Evolutionary conservation across 768 basidiomycete species (phyloP).

Genomic region (Lactifluus rugatus): DNA sequence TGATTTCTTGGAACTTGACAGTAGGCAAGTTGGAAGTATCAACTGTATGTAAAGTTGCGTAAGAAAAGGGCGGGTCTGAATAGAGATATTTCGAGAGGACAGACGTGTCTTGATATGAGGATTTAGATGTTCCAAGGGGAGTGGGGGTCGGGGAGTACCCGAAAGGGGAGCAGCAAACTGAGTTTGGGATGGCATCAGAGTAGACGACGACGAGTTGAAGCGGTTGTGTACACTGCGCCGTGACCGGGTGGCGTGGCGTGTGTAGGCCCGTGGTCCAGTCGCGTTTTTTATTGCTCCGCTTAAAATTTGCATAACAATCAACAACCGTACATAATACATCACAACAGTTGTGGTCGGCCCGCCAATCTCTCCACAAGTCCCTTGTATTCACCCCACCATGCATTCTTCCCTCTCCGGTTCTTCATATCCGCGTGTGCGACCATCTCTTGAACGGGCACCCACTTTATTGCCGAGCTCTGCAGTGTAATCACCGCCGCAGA

Average conservation of each 20-base stretch:
- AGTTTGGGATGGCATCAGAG: conserved; percentile 17
- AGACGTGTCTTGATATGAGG: conserved; percentile 24
- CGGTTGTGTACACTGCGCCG: neutral
- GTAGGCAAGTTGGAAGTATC: conserved; percentile 44
- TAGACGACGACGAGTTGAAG: conserved; percentile 1
- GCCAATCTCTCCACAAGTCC: conserved; percentile 66
- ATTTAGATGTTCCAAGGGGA: conserved; percentile 21
- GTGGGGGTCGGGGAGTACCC: conserved; percentile 17
- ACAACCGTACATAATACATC: neutral
- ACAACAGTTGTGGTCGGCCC: conserved; percentile 49
- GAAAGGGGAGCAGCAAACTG: conserved; percentile 11
- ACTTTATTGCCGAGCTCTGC: conserved; percentile 67
- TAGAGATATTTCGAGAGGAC: conserved; percentile 8
- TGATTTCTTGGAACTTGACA: conserved; percentile 89
- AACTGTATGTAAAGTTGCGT: conserved; percentile 23
- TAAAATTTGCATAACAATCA: neutral
- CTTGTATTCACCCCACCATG: conserved; percentile 71
- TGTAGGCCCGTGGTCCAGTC: neutral
- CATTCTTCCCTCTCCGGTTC: conserved; percentile 66
- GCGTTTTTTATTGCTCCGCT: conserved; percentile 13
- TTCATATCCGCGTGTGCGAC: conserved; percentile 82
- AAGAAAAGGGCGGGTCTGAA: conserved; percentile 18
- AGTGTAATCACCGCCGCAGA: conserved; percentile 88
- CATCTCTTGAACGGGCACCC: conserved; percentile 82
- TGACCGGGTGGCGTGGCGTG: neutral